phyloP scores from a whole-genome alignment of 176 grass and related monocot species.

The Hsuehochloa calcarea region DNA sequence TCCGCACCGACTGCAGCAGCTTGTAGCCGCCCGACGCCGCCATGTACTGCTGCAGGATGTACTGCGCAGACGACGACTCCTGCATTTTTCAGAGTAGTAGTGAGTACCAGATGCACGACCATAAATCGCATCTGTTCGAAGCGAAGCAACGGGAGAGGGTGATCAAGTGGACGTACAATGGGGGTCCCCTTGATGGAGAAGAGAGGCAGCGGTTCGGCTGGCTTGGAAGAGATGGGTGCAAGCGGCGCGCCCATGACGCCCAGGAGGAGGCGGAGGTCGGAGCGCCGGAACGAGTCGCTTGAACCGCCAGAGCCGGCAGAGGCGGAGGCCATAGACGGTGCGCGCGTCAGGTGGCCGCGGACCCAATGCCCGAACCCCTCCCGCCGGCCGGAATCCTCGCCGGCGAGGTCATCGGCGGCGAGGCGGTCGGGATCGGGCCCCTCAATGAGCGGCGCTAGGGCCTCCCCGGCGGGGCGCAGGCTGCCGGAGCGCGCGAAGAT shows the following conservation, averaged over 20 bases:
- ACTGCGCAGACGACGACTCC: conserved; percentile 87
- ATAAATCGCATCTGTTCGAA: conserved; percentile 24
- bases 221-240: conserved; percentile 55
- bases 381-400: conserved; percentile 36
- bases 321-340: conserved; percentile 44
- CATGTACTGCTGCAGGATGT: conserved; percentile 94
- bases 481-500: conserved; percentile 60
- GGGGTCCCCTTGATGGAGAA: conserved; percentile 66
- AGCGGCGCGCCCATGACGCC: conserved; percentile 91
- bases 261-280: conserved; percentile 85
- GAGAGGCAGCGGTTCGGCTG: conserved; percentile 45
- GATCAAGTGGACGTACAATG: conserved; percentile 57
- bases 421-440: conserved; percentile 59
- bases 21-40: conserved; percentile 68
- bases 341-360: conserved; percentile 58
- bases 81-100: conserved; percentile 14
- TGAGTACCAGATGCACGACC: conserved; percentile 29
- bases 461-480: conserved; percentile 61
- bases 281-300: conserved; percentile 47
- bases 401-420: conserved; percentile 35
- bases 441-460: conserved; percentile 72
- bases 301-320: conserved; percentile 21
- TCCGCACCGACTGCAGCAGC: conserved; percentile 67
- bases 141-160: neutral
- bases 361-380: conserved; percentile 73